These are phyloP conservation scores for Xylaria venustula DNA, from an alignment of 495 filamentous ascomycete genomes.

Conservation along the genomic window DNA sequence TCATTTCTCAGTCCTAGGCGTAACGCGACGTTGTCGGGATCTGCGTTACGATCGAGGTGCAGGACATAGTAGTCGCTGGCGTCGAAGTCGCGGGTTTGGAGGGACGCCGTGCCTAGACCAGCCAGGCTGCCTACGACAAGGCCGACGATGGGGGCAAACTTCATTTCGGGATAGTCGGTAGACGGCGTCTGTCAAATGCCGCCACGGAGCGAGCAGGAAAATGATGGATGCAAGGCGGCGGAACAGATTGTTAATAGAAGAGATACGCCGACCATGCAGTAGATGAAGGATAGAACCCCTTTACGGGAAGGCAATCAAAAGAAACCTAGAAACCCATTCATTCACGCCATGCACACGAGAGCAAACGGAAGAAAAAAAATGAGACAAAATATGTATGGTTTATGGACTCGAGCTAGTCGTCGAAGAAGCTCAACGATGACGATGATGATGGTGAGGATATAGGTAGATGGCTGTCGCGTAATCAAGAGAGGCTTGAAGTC, in stretches of 20 bases:
- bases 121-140: slow-evolving; percentile 39
- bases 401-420: neutral
- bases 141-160: slow-evolving; percentile 41
- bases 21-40: slow-evolving; percentile 70
- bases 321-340: slow-evolving; percentile 6
- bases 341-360: neutral
- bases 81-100: slow-evolving; percentile 56
- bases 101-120: slow-evolving; percentile 60
- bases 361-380: neutral
- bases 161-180: slow-evolving; percentile 36
- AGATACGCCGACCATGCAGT: neutral
- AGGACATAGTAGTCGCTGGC: slow-evolving; percentile 88
- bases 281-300: neutral
- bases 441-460: neutral
- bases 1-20: slow-evolving; percentile 77
- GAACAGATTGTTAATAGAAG: neutral
- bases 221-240: neutral
- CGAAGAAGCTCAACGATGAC: neutral
- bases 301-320: neutral
- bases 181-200: slow-evolving; percentile 7
- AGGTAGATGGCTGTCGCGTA: neutral
- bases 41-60: slow-evolving; percentile 64
- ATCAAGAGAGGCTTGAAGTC: neutral
- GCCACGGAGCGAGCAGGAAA: neutral
- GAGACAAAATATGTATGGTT: slow-evolving; percentile 2